Evolutionary conservation across 2,329 filamentous ascomycete species (phyloP).

Genomic region (Chrysoporthe cubensis): DNA sequence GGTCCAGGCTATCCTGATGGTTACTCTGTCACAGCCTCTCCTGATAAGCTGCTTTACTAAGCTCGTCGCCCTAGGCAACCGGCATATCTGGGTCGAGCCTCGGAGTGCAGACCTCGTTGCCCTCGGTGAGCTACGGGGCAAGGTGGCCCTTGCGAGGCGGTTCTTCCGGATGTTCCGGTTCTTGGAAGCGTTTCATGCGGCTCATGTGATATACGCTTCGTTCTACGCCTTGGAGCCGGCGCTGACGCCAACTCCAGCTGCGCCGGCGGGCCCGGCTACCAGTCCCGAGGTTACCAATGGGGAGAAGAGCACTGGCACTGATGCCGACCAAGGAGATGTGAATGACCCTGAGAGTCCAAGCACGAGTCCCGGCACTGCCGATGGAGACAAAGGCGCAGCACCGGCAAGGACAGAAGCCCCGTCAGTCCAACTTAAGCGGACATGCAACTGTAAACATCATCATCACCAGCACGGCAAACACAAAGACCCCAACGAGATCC

Average conservation of each 20-base stretch:
- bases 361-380: background rate
- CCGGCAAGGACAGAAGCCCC: background rate
- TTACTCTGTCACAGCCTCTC: conserved; percentile 20
- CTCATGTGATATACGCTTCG: conserved; percentile 47
- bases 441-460: conserved; percentile 29
- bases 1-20: conserved; percentile 25
- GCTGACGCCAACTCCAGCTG: conserved; percentile 19
- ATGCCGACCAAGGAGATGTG: background rate
- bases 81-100: conserved; percentile 18
- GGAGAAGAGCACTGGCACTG: background rate
- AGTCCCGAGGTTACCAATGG: background rate
- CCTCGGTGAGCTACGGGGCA: conserved; percentile 18
- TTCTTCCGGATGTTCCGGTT: conserved; percentile 73
- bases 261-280: background rate
- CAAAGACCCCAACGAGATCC: conserved; percentile 27
- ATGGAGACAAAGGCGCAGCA: background rate
- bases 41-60: conserved; percentile 14
- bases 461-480: conserved; percentile 26
- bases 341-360: background rate
- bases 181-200: conserved; percentile 60
- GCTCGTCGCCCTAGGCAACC: conserved; percentile 22
- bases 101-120: conserved; percentile 2
- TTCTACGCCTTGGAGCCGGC: conserved; percentile 28
- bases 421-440: conserved; percentile 34
- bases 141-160: conserved; percentile 49